These are phyloP conservation scores for Harringtonia lauricola DNA, from an alignment of 2,329 filamentous ascomycete genomes.

Conservation along the genomic window DNA sequence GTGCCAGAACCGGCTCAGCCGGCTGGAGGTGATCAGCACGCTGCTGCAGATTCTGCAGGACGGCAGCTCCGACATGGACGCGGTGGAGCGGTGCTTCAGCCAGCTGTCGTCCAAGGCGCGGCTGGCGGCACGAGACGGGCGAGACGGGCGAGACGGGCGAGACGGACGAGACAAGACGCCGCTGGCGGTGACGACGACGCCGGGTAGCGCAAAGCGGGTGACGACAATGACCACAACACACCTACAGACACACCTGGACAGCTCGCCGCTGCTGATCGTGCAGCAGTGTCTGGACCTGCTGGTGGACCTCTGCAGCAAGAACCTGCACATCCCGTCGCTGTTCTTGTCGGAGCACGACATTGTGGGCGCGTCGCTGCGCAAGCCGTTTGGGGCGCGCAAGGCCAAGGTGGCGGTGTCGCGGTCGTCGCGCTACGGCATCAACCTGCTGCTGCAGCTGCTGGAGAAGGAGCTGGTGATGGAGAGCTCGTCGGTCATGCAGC, in stretches of 20 bases:
- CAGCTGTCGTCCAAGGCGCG: slow-evolving; percentile 87
- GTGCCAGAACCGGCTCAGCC: slow-evolving; percentile 92
- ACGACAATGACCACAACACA: slow-evolving; percentile 26
- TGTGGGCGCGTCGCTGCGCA: slow-evolving; percentile 60
- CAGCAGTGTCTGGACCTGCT: slow-evolving; percentile 88
- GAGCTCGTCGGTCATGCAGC: slow-evolving; percentile 93
- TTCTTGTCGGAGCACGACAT: slow-evolving; percentile 90
- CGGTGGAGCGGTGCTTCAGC: slow-evolving; percentile 90
- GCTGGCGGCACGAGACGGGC: slow-evolving; percentile 52
- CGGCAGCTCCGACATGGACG: slow-evolving; percentile 83
- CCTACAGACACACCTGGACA: slow-evolving; percentile 66
- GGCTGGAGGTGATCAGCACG: slow-evolving; percentile 86
- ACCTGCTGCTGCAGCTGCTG: slow-evolving; percentile 75
- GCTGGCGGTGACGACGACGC: slow-evolving; percentile 56
- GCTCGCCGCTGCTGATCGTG: slow-evolving; percentile 88
- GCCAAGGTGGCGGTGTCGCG: slow-evolving; percentile 80
- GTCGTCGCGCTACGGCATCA: slow-evolving; percentile 80
- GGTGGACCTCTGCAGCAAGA: slow-evolving; percentile 72
- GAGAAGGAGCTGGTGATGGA: slow-evolving; percentile 95
- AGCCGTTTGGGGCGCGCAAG: slow-evolving; percentile 67
- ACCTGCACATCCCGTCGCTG: slow-evolving; percentile 77
- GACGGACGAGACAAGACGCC: neutral
- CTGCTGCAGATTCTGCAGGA: slow-evolving; percentile 91
- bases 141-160: slow-evolving; percentile 7
- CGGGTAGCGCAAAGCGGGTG: slow-evolving; percentile 36